Evolutionary conservation across 2,329 filamentous ascomycete species (phyloP), one percentile per base, ranked within the genome.

Genomic region (Colletotrichum sansevieriae): DNA sequence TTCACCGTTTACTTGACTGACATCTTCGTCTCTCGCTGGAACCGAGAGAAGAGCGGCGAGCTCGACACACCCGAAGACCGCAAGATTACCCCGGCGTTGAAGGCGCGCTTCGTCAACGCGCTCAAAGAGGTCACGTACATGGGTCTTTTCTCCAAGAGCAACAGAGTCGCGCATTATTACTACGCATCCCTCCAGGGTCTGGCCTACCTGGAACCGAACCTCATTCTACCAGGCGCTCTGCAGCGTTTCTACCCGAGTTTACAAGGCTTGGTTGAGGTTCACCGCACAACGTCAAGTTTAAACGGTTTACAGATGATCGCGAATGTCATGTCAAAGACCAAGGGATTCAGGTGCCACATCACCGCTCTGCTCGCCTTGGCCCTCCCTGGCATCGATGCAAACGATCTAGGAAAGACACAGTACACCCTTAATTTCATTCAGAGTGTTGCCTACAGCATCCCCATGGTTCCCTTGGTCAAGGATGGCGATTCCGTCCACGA

Each of bases 21-120:
- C 78, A 95, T 97, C 75, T 99, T 99, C 78, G 93, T 99, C 49
- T 96, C 97, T 82, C 91, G 96, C 60, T 99, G 95, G 95, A 98
- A 99, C 77, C 90, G 95, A 60, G 96, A 99, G 80, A 91, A 92
- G 77, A 97, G 90, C 75, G 94, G 94, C 33, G 97, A 99, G 82
- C 91, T 97, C 81, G 92, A 97, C 51, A 88, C 95, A 1, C 95
- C 95, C 0, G 81, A 87, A 44, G 93, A 95, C 58, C 90, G 96
- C 62, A 91, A 85, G 73, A 90, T 99, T 72, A 96, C 90, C 70
- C 87, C 90, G 37, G 90, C 89, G n/a, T 79, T 99, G 72, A 97
- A 95, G 83, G 89, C 86, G 75, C 91, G 96, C 52, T 98, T 99
- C 76, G 96, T 99, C 35, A 82, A 95, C 43, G 93, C 94, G 71